These are phyloP conservation scores for Aspergillus fijiensis DNA, from an alignment of 2,329 filamentous ascomycete species.

Conservation along the genomic window DNA sequence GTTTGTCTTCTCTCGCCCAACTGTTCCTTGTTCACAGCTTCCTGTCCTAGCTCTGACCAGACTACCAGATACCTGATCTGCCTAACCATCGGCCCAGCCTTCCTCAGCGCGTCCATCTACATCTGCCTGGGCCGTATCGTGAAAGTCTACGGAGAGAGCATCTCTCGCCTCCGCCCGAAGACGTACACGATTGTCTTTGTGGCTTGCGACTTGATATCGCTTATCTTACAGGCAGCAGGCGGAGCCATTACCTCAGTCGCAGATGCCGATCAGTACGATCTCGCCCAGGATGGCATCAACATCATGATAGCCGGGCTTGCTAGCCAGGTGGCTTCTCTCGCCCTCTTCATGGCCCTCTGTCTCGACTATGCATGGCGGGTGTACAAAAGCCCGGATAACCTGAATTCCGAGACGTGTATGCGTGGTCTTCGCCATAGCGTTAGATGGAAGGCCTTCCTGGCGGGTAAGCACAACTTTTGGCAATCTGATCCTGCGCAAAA, in stretches of 20 bases:
- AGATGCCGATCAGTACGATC: neutral
- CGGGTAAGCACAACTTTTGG: too few species aligned
- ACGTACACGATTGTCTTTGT: conserved; percentile 46
- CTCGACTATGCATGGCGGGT: conserved; percentile 14
- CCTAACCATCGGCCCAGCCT: neutral
- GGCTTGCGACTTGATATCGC: conserved; percentile 57
- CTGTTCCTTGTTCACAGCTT: too few species aligned
- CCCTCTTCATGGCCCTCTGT: conserved; percentile 16
- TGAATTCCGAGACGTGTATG: neutral
- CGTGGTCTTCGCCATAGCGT: neutral
- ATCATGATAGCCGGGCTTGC: conserved; percentile 14
- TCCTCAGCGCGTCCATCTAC: conserved; percentile 8
- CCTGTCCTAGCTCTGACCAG: too few species aligned
- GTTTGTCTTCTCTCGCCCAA: too few species aligned
- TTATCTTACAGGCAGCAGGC: conserved; percentile 56
- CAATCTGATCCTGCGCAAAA: too few species aligned
- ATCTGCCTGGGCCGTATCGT: conserved; percentile 15
- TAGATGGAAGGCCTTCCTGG: neutral
- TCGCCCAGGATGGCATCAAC: conserved; percentile 18
- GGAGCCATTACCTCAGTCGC: conserved; percentile 50
- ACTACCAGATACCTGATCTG: neutral
- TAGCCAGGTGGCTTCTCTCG: conserved; percentile 17
- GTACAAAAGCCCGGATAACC: neutral
- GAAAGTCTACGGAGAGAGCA: conserved; percentile 11
- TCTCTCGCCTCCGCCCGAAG: conserved; percentile 9